Evolutionary conservation across 345 rosid genomes (phyloP).

Genomic region (Murraya koenigii): DNA sequence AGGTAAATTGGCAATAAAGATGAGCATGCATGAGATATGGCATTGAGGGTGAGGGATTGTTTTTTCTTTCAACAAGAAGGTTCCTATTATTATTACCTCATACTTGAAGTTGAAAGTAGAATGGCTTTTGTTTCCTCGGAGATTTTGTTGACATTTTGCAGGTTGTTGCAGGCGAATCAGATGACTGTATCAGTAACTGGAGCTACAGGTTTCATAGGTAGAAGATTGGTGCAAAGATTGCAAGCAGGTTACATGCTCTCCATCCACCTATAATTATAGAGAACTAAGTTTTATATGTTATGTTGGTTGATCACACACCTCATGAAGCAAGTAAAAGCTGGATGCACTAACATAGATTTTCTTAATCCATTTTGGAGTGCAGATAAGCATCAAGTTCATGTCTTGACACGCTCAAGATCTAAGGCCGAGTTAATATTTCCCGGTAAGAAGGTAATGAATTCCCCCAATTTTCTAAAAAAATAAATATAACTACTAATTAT

Average conservation of each 20-base stretch:
- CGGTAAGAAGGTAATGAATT: constrained; percentile 89
- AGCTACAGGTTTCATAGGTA: constrained; percentile 92
- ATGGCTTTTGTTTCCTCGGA: constrained; percentile 3
- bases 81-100: not conserved
- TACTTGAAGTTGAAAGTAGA: not conserved
- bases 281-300: not conserved
- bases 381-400: constrained; percentile 66
- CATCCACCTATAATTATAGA: not conserved
- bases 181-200: constrained; percentile 89
- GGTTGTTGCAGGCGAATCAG: constrained; percentile 42
- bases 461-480: constrained; percentile 12
- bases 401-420: constrained; percentile 86
- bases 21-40: not conserved
- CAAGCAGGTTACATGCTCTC: constrained; percentile 50
- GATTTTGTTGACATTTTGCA: constrained; percentile 16
- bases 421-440: constrained; percentile 88
- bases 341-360: constrained; percentile 11
- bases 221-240: constrained; percentile 77
- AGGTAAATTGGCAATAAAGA: not conserved
- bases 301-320: not conserved
- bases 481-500: not conserved
- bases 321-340: not conserved
- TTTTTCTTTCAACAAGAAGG: not conserved
- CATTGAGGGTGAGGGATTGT: not conserved
- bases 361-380: constrained; percentile 22